Percentiles rank a stretch among this genome's conserved stretches.
phyloP scores from a whole-genome alignment of 2,329 filamentous ascomycete genomes.

The Ascosphaera apis region DNA sequence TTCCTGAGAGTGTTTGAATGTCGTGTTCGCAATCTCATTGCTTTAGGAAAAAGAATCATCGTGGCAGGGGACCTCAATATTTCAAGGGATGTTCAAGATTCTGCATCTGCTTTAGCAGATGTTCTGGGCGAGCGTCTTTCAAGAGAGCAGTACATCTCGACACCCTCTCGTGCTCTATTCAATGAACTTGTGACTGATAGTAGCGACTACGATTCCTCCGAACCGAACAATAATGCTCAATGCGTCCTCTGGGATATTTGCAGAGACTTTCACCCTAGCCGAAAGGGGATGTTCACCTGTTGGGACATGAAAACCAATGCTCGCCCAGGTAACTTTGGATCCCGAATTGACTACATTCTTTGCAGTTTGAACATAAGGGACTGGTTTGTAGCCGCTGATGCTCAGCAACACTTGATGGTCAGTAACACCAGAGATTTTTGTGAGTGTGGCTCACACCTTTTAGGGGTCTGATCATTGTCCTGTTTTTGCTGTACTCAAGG shows the following conservation, averaged over 20 bases:
- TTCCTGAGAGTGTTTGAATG: conserved; percentile 64
- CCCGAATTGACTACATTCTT: conserved; percentile 80
- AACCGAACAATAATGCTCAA: conserved; percentile 24
- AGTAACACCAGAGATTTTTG: conserved; percentile 2
- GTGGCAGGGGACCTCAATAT: conserved; percentile 82
- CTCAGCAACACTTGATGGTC: conserved; percentile 70
- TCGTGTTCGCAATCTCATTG: conserved; percentile 61
- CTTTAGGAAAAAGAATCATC: conserved; percentile 62
- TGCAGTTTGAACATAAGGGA: conserved; percentile 55
- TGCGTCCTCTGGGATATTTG: conserved; percentile 67
- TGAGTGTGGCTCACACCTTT: conserved; percentile 6
- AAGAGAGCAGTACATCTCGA: conserved; percentile 47
- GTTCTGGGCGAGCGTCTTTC: conserved; percentile 47
- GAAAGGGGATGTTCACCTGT: conserved; percentile 84
- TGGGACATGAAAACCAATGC: conserved; percentile 92
- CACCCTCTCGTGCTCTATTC: conserved; percentile 52
- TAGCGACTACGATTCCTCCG: conserved; percentile 37
- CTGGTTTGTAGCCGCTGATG: conserved; percentile 64
- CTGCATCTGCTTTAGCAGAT: conserved; percentile 47
- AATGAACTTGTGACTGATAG: conserved; percentile 67
- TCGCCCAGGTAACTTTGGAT: conserved; percentile 83
- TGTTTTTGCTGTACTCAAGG: conserved; percentile 54
- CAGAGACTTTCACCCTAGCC: conserved; percentile 53
- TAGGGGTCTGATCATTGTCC: conserved; percentile 88
- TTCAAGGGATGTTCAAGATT: conserved; percentile 43